Evolutionary conservation across 805 yeast genomes (phyloP).

Genomic region (Ogataea methylovora): DNA sequence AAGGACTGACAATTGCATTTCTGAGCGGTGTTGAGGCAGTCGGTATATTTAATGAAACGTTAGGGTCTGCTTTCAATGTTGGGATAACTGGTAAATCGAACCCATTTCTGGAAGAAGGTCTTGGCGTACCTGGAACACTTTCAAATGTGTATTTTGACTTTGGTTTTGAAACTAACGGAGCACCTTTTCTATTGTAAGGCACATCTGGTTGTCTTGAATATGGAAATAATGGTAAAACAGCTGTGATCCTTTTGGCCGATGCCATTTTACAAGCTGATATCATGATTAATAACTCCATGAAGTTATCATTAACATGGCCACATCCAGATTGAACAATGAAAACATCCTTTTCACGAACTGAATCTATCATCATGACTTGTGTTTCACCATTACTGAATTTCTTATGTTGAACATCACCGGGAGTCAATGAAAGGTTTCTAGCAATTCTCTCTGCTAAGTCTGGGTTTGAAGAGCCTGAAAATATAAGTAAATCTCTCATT

Average conservation of each 20-base stretch:
- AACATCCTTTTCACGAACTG: slow-evolving; percentile 95
- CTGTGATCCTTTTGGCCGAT: slow-evolving; percentile 81
- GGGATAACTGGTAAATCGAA: slow-evolving; percentile 1
- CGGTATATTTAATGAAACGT: not conserved
- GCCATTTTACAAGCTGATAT: slow-evolving; percentile 92
- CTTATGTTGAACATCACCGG: slow-evolving; percentile 56
- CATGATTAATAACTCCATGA: slow-evolving; percentile 75
- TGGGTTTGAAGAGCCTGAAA: slow-evolving; percentile 91
- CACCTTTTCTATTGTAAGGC: slow-evolving; percentile 73
- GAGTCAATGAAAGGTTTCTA: slow-evolving; percentile 63
- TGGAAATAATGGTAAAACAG: slow-evolving; percentile 89
- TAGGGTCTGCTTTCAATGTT: not conserved
- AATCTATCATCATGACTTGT: slow-evolving; percentile 73
- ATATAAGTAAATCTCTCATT: slow-evolving; percentile 80
- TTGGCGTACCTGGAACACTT: slow-evolving; percentile 41
- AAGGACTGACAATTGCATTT: not conserved
- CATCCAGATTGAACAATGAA: slow-evolving; percentile 84
- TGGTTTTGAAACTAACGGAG: slow-evolving; percentile 41
- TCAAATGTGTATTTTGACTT: slow-evolving; percentile 30
- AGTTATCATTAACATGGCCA: slow-evolving; percentile 81
- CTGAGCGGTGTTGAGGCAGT: not conserved
- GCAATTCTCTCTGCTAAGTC: slow-evolving; percentile 69
- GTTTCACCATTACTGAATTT: slow-evolving; percentile 91
- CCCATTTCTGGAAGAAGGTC: slow-evolving; percentile 26
- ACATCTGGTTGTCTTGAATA: slow-evolving; percentile 95